Conservation (phyloP, 768 basidiomycete genomes). For the Suillus bovinus region DNA sequence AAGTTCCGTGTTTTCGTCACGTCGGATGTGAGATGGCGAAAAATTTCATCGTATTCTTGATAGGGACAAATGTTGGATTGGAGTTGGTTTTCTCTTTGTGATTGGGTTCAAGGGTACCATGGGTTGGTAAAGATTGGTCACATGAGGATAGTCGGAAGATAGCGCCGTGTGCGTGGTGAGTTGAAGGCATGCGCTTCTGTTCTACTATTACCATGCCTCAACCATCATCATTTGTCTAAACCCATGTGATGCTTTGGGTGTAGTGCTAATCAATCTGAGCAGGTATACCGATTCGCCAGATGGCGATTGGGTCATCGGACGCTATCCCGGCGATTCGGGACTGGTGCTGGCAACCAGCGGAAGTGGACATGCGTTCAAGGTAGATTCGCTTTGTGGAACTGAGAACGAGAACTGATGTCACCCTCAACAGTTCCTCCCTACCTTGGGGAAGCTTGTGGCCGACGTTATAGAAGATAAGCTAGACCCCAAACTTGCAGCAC, state of each 20-base stretch:
- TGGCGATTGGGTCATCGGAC: slow-evolving; percentile 88
- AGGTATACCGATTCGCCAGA: slow-evolving; percentile 92
- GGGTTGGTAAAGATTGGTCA: background rate
- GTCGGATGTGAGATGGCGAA: background rate
- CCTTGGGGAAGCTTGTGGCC: slow-evolving; percentile 75
- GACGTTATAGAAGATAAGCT: slow-evolving; percentile 70
- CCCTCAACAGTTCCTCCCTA: slow-evolving; percentile 76
- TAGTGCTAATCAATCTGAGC: slow-evolving; percentile 1
- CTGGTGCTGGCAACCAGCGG: slow-evolving; percentile 85
- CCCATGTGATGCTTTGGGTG: background rate
- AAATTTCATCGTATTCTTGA: background rate
- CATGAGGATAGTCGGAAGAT: background rate
- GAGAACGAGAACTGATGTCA: background rate
- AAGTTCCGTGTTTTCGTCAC: background rate
- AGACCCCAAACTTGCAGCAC: slow-evolving; percentile 46
- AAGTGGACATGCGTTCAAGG: slow-evolving; percentile 89
- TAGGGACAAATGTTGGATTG: background rate
- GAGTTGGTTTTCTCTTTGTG: background rate
- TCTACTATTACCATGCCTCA: background rate
- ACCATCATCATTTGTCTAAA: background rate
- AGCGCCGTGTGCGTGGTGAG: background rate
- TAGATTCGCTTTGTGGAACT: slow-evolving; percentile 22
- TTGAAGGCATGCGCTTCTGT: background rate
- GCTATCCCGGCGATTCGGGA: slow-evolving; percentile 54
- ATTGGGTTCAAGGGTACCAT: background rate